phyloP scores from a whole-genome alignment of 352 stramenopile genomes.

The Phytophthora ramorum region DNA sequence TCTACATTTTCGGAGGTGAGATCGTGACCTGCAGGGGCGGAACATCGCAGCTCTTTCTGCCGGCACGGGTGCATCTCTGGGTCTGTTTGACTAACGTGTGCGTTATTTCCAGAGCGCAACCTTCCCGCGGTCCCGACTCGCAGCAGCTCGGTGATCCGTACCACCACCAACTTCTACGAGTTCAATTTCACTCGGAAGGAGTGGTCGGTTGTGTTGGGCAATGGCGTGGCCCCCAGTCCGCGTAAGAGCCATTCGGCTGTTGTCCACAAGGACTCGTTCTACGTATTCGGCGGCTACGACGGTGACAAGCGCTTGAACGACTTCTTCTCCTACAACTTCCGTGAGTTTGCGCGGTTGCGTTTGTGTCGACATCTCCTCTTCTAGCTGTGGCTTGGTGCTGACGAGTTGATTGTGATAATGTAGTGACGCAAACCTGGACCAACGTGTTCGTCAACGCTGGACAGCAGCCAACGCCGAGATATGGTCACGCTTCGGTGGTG shows the following conservation, averaged over 20 bases:
- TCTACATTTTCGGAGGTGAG: constrained; percentile 93
- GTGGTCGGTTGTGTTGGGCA: constrained; percentile 69
- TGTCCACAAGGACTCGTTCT: constrained; percentile 93
- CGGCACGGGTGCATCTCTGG: constrained; percentile 8
- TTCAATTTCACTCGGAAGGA: constrained; percentile 89
- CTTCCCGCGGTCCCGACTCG: constrained; percentile 23
- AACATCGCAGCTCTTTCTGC: constrained; percentile 20
- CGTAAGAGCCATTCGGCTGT: constrained; percentile 94
- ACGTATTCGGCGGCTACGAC: constrained; percentile 95
- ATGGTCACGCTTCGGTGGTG: constrained; percentile 95
- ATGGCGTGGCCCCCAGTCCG: constrained; percentile 78
- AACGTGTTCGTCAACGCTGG: constrained; percentile 80
- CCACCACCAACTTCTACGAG: constrained; percentile 93
- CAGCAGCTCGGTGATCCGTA: constrained; percentile 32
- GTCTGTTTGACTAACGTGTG: constrained; percentile 8
- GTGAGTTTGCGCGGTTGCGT: constrained; percentile 40
- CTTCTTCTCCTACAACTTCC: constrained; percentile 95
- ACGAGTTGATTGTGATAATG: constrained; percentile 5
- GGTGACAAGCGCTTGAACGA: constrained; percentile 93
- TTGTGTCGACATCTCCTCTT: neutral
- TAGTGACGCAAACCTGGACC: constrained; percentile 86
- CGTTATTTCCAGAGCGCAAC: constrained; percentile 23
- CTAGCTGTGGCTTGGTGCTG: neutral
- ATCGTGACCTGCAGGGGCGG: constrained; percentile 10
- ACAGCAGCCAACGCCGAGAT: constrained; percentile 90